A percentile compares a stretch with the other conserved stretches of the same genome.
Evolutionary conservation across 75 land plant genomes (phyloP).

Genomic region (Cunninghamia lanceolata): DNA sequence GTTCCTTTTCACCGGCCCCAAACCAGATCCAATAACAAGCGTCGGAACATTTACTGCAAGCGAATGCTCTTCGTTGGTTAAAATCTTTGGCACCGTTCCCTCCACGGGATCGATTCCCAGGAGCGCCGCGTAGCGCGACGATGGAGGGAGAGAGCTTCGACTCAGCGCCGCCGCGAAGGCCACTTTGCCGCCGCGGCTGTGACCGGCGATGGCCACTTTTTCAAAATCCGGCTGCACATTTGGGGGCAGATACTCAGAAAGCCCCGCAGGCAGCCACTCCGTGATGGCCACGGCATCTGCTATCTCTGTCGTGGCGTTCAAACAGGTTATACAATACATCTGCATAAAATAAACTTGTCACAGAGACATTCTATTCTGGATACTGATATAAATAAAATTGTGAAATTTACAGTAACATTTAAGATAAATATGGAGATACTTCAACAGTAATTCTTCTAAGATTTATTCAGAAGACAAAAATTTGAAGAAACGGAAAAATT

Average conservation of each 20-base stretch:
- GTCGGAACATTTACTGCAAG: conserved; percentile 36
- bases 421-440: no score
- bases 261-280: conserved; percentile 74
- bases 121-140: conserved; percentile 26
- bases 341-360: no score
- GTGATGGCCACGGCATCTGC: conserved; percentile 44
- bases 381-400: neutral
- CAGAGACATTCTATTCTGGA: conserved; percentile 23
- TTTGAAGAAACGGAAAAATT: no score
- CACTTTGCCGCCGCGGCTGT: conserved; percentile 87
- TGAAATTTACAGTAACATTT: no score
- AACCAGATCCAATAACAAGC: conserved; percentile 66
- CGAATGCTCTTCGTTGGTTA: conserved; percentile 42
- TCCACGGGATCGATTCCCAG: conserved; percentile 91
- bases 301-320: conserved; percentile 56
- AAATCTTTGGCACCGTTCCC: conserved; percentile 68
- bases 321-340: no score
- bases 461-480: no score
- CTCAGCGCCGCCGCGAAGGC: conserved; percentile 67
- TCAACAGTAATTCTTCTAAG: no score
- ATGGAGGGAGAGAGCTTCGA: conserved; percentile 6
- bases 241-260: conserved; percentile 50
- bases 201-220: conserved; percentile 68
- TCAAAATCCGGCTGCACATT: conserved; percentile 35
- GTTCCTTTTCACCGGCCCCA: conserved; percentile 23